Evolutionary conservation across 2,329 filamentous ascomycete genomes (phyloP).

Genomic region (Alternaria brassicae): DNA sequence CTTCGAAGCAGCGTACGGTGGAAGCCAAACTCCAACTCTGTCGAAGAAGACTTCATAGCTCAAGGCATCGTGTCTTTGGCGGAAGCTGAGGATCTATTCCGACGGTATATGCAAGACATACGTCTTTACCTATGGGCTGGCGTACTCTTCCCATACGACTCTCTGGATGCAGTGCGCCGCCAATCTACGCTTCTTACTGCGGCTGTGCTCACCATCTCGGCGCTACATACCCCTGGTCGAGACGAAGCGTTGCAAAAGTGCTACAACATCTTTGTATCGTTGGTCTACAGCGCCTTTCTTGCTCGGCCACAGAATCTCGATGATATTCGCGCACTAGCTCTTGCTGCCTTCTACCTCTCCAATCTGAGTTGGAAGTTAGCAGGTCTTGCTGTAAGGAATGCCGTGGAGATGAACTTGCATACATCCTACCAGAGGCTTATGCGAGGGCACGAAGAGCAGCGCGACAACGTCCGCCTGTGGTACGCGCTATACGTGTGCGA

Average conservation of each 20-base stretch:
- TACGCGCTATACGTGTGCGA: conserved; percentile 52
- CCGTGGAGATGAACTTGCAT: conserved; percentile 52
- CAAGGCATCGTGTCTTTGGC: conserved; percentile 36
- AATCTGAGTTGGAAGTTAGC: conserved; percentile 53
- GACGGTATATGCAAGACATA: conserved; percentile 39
- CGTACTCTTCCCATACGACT: conserved; percentile 39
- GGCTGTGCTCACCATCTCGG: conserved; percentile 40
- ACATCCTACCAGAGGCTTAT: conserved; percentile 48
- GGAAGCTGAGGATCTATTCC: conserved; percentile 43
- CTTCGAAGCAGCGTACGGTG: conserved; percentile 37
- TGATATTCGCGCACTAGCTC: conserved; percentile 49
- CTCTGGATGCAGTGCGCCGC: conserved; percentile 38
- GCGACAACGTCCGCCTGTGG: conserved; percentile 50
- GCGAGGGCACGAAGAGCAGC: conserved; percentile 43
- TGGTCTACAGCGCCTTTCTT: conserved; percentile 45
- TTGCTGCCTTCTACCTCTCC: conserved; percentile 52
- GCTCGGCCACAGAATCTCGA: conserved; percentile 49
- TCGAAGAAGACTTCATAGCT: conserved; percentile 43
- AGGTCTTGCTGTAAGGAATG: conserved; percentile 50
- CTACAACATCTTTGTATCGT: conserved; percentile 43
- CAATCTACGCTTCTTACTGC: conserved; percentile 44
- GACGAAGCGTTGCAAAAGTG: conserved; percentile 41
- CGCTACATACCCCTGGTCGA: conserved; percentile 39
- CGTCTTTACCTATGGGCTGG: conserved; percentile 46
- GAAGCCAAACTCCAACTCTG: conserved; percentile 34